Evolutionary conservation across 139 green algal species (phyloP).

Genomic region (Pseudopediastrum boryanum): DNA sequence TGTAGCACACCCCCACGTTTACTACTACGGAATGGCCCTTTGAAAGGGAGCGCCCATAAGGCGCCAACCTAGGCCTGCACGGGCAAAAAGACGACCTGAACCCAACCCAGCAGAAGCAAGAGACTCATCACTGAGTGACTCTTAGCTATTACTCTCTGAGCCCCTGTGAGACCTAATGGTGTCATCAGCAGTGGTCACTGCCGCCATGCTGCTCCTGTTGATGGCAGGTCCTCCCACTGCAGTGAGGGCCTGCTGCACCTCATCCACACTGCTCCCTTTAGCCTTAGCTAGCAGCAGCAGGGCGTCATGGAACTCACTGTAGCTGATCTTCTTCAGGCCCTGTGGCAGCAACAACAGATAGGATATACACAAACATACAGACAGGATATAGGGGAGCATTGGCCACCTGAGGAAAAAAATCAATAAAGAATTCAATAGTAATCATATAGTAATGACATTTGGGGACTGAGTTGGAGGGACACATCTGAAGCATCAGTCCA

Average conservation of each 20-base stretch:
- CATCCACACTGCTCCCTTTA: constrained; percentile 30
- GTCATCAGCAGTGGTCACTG: neutral
- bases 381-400: neutral
- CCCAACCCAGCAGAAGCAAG: too few relatives aligned
- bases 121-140: too few relatives aligned
- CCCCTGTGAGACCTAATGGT: too few relatives aligned
- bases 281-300: constrained; percentile 58
- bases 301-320: constrained; percentile 51
- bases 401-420: too few relatives aligned
- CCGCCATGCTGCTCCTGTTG: constrained; percentile 26
- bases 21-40: too few relatives aligned
- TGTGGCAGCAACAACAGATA: constrained; percentile 26
- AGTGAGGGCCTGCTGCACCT: constrained; percentile 36
- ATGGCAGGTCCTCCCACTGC: constrained; percentile 40
- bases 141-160: too few relatives aligned
- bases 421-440: neutral
- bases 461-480: neutral
- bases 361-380: neutral
- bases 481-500: neutral
- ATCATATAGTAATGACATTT: neutral
- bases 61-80: too few relatives aligned
- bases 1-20: too few relatives aligned
- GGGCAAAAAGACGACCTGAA: too few relatives aligned
- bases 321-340: constrained; percentile 61
- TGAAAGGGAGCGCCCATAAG: too few relatives aligned